Conservation (phyloP, 345 rosid species). For the Salix suchowensis region DNA sequence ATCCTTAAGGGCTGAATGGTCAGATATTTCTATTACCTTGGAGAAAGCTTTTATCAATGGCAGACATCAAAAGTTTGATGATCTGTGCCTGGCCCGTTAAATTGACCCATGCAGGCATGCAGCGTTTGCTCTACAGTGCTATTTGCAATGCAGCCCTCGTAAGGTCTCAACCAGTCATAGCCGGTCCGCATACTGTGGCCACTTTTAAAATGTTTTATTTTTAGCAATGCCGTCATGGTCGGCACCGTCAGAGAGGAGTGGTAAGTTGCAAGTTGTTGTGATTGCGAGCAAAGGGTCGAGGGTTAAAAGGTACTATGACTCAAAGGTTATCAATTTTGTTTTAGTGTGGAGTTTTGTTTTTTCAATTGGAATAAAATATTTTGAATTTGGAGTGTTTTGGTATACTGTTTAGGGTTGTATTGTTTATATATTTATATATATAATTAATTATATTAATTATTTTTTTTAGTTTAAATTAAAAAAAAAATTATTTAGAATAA, state of each 20-base stretch:
- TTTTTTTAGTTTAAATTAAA: no score
- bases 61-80: background rate
- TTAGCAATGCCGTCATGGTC: background rate
- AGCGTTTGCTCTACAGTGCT: background rate
- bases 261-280: background rate
- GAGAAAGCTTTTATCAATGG: background rate
- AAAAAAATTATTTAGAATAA: no score
- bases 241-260: background rate
- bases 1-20: background rate
- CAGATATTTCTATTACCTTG: background rate
- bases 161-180: background rate
- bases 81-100: background rate
- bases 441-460: no score
- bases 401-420: accelerated
- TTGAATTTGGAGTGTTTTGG: no score
- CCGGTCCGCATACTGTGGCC: background rate
- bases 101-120: background rate
- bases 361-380: no score
- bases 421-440: no score
- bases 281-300: background rate
- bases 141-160: background rate
- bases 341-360: no score
- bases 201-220: background rate
- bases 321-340: no score
- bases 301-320: no score